Conservation (phyloP, 352 stramenopile species). For the Pythium grandisporangium region DNA sequence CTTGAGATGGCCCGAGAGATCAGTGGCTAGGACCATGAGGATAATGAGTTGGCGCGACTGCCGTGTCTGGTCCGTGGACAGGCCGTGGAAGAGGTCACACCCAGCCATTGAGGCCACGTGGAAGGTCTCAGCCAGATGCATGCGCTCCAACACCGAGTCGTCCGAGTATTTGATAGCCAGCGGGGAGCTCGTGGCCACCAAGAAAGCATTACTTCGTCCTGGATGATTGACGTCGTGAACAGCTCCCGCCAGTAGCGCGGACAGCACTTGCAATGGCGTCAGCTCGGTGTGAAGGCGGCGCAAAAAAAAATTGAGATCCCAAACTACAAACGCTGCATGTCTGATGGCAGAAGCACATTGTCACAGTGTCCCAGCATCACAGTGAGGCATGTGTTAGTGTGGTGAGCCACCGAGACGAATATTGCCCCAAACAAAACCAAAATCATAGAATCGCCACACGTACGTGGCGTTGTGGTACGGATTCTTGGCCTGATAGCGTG, state of each 20-base stretch:
- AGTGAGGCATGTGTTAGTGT: too few species aligned
- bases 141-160: slow-evolving; percentile 84
- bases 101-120: slow-evolving; percentile 52
- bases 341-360: slow-evolving; percentile 13
- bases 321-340: slow-evolving; percentile 61
- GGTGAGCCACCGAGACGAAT: too few species aligned
- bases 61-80: slow-evolving; percentile 35
- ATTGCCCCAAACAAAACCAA: too few species aligned
- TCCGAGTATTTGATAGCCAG: slow-evolving; percentile 92
- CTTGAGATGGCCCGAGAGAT: slow-evolving; percentile 67
- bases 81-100: slow-evolving; percentile 60
- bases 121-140: slow-evolving; percentile 67
- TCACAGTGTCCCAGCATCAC: background rate
- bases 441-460: slow-evolving; percentile 2
- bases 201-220: slow-evolving; percentile 88
- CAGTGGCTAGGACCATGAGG: slow-evolving; percentile 76
- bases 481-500: slow-evolving; percentile 59
- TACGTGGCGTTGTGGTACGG: slow-evolving; percentile 76
- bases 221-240: slow-evolving; percentile 92
- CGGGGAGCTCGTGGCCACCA: slow-evolving; percentile 73
- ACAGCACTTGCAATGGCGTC: slow-evolving; percentile 44
- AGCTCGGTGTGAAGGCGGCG: slow-evolving; percentile 25
- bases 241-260: slow-evolving; percentile 83
- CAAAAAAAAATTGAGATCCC: slow-evolving; percentile 66
- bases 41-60: slow-evolving; percentile 68